Evolutionary conservation across 2,329 filamentous ascomycete species (phyloP), one percentile per base, ranked within the genome.

Genomic region (Fusarium albosuccineum): DNA sequence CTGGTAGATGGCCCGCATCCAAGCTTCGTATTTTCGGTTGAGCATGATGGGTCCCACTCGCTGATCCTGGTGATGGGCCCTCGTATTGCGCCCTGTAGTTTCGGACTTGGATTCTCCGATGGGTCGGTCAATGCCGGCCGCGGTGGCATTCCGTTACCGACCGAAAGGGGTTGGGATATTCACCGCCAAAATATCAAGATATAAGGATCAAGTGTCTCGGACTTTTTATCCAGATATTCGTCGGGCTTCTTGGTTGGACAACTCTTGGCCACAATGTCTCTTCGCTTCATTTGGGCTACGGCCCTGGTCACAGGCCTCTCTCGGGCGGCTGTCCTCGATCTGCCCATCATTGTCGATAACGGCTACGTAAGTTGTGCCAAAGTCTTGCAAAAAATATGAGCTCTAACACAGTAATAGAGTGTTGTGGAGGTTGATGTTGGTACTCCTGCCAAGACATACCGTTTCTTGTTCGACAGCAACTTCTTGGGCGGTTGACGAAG

Each of bases 401-500:
- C 57, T 26, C 50, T 26, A 33, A n/a, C 16, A 36, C 9, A 10
- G 2, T 16, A 8, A 3, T 13, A 67, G 65, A 41, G 57, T 51
- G 7, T 55, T 9, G 59, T 66, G 10, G 42, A 63, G 5, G 30
- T 66, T n/a, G 33, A 36, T 16, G 46, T 58, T 14, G 78, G 78
- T 22, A 77, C 76, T 1, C 78, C 78, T 1, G 42, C 70, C 16
- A 66, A 72, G 55, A 62, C 62, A 2, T 73, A 76, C 61, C 66
- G 70, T 2, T 68, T 80, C 10, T 57, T 74, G 13, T 79, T 78
- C 57, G 77, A 79, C 61, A 79, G 56, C 78, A 6, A 75, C 77
- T 2, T 68, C 77, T 3, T 80, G 78, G 77, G 70, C 77, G 3
- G 68, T 76, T 29, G 74, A 75, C 41, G 50, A 44, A 27, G 62